phyloP scores from a whole-genome alignment of 179 eudicot species.

The Spinacia oleracea region DNA sequence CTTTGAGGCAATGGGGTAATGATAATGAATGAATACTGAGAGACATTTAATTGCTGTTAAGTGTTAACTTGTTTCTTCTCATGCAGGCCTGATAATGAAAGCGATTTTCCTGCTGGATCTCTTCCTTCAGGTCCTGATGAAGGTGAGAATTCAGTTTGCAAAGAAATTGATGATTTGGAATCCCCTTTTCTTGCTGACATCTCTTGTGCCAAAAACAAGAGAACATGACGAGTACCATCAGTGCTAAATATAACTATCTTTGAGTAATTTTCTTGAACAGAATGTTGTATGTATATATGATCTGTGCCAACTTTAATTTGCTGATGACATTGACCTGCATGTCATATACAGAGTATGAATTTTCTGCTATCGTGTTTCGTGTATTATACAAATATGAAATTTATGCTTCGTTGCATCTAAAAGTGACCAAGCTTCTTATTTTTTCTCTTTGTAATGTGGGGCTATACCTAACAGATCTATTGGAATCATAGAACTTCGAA shows the following conservation, averaged over 20 bases:
- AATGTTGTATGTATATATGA: neutral
- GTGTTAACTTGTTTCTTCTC: neutral
- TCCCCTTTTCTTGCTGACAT: neutral
- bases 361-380: neutral
- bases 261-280: neutral
- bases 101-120: conserved; percentile 28
- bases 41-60: neutral
- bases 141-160: conserved; percentile 41
- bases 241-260: neutral
- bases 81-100: conserved; percentile 61
- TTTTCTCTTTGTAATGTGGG: neutral
- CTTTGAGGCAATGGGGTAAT: too few relatives aligned
- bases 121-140: conserved; percentile 38
- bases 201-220: neutral
- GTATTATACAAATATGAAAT: neutral
- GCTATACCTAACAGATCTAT: neutral
- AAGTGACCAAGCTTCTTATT: neutral
- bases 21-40: too few relatives aligned
- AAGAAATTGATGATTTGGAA: neutral
- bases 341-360: neutral
- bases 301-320: neutral
- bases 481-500: neutral
- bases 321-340: conserved; percentile 6
- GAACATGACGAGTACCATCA: neutral
- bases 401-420: neutral